These are phyloP conservation scores for Penstemon eatonii DNA, from an alignment of 257 asterid genomes.

Conservation along the genomic window DNA sequence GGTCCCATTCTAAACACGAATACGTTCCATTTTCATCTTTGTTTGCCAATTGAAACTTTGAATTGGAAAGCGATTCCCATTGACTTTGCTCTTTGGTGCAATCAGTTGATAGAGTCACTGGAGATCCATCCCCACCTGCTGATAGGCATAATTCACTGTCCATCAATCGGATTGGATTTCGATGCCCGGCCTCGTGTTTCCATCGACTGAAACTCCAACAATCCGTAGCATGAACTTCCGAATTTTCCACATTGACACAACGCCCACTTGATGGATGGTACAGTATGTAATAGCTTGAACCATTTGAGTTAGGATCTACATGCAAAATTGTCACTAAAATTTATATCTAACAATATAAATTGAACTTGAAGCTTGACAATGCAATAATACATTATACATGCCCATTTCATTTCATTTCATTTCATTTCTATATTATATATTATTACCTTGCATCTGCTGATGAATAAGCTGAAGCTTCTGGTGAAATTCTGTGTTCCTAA, in stretches of 20 bases:
- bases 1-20: slow-evolving; percentile 48
- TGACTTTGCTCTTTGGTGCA: slow-evolving; percentile 31
- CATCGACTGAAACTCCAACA: slow-evolving; percentile 36
- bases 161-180: slow-evolving; percentile 28
- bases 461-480: slow-evolving; percentile 35
- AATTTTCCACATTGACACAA: slow-evolving; percentile 20
- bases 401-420: no score
- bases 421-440: no score
- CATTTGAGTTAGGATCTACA: slow-evolving; percentile 35
- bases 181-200: slow-evolving; percentile 19
- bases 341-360: no score
- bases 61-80: slow-evolving; percentile 34
- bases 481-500: slow-evolving; percentile 35
- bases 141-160: slow-evolving; percentile 35
- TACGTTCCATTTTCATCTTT: slow-evolving; percentile 36
- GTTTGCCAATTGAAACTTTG: slow-evolving; percentile 34
- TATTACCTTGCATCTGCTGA: slow-evolving; percentile 36
- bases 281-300: slow-evolving; percentile 19
- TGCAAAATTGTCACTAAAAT: neutral
- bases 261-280: slow-evolving; percentile 44
- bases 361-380: no score
- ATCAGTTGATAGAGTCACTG: slow-evolving; percentile 33
- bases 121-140: slow-evolving; percentile 34
- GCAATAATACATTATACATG: no score
- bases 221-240: slow-evolving; percentile 12